Conservation (phyloP, 2,329 filamentous ascomycete genomes). For the Penicillium sp. region DNA sequence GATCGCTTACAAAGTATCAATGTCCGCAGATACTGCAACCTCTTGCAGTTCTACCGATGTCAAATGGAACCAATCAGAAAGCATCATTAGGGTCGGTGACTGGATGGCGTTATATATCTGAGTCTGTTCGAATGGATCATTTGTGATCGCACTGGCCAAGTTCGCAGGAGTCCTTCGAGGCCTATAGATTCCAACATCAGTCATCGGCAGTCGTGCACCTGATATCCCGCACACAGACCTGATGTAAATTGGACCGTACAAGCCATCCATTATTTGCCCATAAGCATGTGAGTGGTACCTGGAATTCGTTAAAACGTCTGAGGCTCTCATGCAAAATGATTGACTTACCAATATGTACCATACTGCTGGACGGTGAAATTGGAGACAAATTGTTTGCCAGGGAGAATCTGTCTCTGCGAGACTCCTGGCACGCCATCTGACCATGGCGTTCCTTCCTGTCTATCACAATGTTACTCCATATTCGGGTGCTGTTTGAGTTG, state of each 20-base stretch:
- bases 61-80: slow-evolving; percentile 60
- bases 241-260: slow-evolving; percentile 51
- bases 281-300: slow-evolving; percentile 53
- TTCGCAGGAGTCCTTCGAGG: neutral
- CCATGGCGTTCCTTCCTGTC: slow-evolving; percentile 49
- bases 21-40: neutral
- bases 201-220: neutral
- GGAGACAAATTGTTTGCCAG: slow-evolving; percentile 52
- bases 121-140: neutral
- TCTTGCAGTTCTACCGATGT: slow-evolving; percentile 43
- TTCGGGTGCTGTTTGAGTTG: neutral
- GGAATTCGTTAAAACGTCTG: neutral
- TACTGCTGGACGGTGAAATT: slow-evolving; percentile 38
- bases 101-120: neutral
- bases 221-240: neutral
- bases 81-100: slow-evolving; percentile 24
- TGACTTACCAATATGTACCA: slow-evolving; percentile 14
- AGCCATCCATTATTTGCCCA: slow-evolving; percentile 59
- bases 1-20: neutral
- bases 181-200: neutral
- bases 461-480: neutral
- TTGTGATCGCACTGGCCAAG: neutral
- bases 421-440: slow-evolving; percentile 60
- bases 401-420: slow-evolving; percentile 53
- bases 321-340: neutral